Conservation (phyloP, 2,329 filamentous ascomycete genomes). For the Cladophialophora carrionii region DNA sequence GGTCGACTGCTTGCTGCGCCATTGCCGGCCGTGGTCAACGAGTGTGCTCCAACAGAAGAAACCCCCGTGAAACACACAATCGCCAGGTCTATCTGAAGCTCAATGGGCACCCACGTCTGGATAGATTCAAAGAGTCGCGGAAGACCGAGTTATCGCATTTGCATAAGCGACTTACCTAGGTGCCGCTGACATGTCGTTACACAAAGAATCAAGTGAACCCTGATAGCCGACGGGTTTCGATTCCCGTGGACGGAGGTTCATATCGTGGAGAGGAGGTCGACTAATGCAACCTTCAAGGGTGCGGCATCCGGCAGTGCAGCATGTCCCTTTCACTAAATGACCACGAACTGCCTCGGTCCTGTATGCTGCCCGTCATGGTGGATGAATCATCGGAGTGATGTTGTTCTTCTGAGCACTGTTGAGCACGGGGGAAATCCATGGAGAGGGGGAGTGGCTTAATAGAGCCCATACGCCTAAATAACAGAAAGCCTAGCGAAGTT, state of each 20-base stretch:
- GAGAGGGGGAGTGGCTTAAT: not conserved
- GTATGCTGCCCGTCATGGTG: not conserved
- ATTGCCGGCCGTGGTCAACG: not conserved
- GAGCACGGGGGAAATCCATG: not conserved
- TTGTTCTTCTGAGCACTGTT: not conserved
- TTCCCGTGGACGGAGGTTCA: slow-evolving; percentile 9
- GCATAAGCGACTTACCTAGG: not conserved
- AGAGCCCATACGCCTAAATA: not conserved
- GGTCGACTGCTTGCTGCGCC: slow-evolving; percentile 4
- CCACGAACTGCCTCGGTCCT: not conserved
- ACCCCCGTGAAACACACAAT: not conserved
- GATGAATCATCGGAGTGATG: not conserved
- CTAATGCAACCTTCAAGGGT: not conserved
- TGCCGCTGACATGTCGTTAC: not conserved
- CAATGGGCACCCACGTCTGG: not conserved
- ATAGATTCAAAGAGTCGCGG: not conserved
- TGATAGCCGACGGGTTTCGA: slow-evolving; percentile 10
- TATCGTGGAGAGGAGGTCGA: not conserved
- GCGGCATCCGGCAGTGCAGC: not conserved
- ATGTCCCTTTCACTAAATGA: not conserved
- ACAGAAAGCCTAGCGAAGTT: not conserved
- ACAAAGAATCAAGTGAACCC: not conserved
- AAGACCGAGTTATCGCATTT: not conserved
- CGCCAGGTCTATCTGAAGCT: not conserved
- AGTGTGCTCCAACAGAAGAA: not conserved